Evolutionary conservation across 306 rosid genomes (phyloP).

Genomic region (Cicer arietinum): DNA sequence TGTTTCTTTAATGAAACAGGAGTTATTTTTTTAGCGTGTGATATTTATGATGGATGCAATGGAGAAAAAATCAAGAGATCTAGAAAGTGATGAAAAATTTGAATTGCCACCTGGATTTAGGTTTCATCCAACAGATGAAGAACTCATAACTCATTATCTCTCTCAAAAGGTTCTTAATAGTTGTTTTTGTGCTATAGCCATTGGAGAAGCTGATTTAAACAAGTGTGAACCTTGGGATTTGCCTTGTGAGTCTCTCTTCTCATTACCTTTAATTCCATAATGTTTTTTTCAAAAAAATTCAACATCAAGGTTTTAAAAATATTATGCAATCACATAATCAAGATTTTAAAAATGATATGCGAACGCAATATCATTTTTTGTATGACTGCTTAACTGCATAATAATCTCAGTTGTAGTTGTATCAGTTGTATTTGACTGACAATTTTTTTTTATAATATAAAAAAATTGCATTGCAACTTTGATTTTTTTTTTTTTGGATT

Average conservation of each 20-base stretch:
- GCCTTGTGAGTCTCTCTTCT: constrained; percentile 64
- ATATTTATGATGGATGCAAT: constrained; percentile 45
- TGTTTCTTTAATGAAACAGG: constrained; percentile 17
- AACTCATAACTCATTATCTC: constrained; percentile 76
- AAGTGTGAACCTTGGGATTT: constrained; percentile 96
- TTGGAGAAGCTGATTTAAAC: constrained; percentile 83
- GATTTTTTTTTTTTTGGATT: background rate
- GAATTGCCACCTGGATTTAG: constrained; percentile 90
- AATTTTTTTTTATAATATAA: background rate
- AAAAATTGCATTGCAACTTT: background rate
- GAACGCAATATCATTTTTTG: background rate
- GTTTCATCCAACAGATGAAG: constrained; percentile 93
- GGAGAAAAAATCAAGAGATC: constrained; percentile 47
- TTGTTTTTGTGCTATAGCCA: constrained; percentile 62
- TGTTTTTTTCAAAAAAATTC: background rate
- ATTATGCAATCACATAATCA: background rate
- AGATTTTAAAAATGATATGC: background rate
- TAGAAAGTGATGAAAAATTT: constrained; percentile 49
- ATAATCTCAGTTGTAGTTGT: fast-evolving
- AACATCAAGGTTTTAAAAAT: background rate
- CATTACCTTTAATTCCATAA: background rate
- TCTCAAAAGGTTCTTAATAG: constrained; percentile 66
- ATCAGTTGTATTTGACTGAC: background rate
- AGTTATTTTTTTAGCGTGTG: constrained; percentile 17
- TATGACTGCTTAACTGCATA: background rate